A percentile compares a stretch with the other conserved stretches of the same genome.
phyloP scores from a whole-genome alignment of 495 filamentous ascomycete genomes.

The Cudoniella acicularis region DNA sequence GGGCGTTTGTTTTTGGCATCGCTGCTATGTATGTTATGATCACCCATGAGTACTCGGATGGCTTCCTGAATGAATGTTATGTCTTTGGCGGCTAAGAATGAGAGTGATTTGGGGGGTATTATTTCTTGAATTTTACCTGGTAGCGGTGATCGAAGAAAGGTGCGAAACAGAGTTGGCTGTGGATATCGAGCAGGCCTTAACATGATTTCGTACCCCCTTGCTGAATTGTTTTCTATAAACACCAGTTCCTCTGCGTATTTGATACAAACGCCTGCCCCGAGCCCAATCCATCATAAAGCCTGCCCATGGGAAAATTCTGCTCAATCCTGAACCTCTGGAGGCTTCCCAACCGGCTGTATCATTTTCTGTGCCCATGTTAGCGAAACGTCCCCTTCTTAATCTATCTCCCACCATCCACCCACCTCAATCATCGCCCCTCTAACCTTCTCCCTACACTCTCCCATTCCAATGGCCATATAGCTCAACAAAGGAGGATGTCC shows the following conservation, averaged over 20 bases:
- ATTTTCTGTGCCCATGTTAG: conserved; percentile 57
- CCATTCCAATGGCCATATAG: conserved; percentile 89
- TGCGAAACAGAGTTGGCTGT: no score
- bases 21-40: no score
- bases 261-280: background rate
- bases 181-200: no score
- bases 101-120: no score
- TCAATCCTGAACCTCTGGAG: conserved; percentile 48
- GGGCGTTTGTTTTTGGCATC: no score
- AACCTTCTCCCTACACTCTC: conserved; percentile 76
- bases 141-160: no score
- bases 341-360: conserved; percentile 85
- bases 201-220: no score
- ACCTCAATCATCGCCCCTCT: conserved; percentile 73
- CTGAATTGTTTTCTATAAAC: no score
- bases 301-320: background rate
- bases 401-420: conserved; percentile 8
- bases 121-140: no score
- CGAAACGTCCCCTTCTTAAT: background rate
- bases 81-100: no score
- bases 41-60: no score
- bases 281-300: background rate
- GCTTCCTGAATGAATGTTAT: no score
- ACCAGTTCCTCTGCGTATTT: background rate
- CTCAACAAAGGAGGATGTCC: conserved; percentile 84